These are phyloP conservation scores for Penicillium polonicum DNA, from an alignment of 2,329 filamentous ascomycete species.

Conservation along the genomic window DNA sequence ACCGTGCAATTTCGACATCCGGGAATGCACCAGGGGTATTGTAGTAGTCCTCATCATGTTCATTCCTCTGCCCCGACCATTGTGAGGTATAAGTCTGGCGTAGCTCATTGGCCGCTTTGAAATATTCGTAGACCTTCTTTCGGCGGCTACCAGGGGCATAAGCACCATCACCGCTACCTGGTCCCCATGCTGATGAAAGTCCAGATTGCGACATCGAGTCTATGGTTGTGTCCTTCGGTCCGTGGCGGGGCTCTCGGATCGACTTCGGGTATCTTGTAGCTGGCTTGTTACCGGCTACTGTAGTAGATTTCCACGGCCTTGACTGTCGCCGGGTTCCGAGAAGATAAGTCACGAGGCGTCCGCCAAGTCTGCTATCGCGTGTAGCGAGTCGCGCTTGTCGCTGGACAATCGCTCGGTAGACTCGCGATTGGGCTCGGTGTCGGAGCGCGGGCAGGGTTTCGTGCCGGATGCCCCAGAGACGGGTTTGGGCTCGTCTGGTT, in stretches of 20 bases:
- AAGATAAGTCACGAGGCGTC: conserved; percentile 28
- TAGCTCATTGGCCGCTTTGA: conserved; percentile 70
- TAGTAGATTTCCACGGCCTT: conserved; percentile 13
- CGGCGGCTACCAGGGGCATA: conserved; percentile 68
- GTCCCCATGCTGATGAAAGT: conserved; percentile 23
- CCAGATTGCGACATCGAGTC: conserved; percentile 28
- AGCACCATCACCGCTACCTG: conserved; percentile 27
- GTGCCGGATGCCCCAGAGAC: conserved; percentile 69
- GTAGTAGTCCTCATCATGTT: conserved; percentile 48
- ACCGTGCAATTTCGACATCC: conserved; percentile 74
- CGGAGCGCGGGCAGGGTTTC: conserved; percentile 71
- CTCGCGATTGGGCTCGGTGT: conserved; percentile 68
- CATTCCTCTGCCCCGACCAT: conserved; percentile 49
- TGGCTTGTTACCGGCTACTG: conserved; percentile 4
- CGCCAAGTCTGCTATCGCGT: conserved; percentile 41
- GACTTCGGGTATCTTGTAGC: conserved; percentile 14
- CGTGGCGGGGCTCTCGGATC: conserved; percentile 18
- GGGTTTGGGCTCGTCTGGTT: conserved; percentile 63
- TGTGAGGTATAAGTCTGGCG: conserved; percentile 64
- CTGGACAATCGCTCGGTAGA: conserved; percentile 71
- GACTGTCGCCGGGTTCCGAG: conserved; percentile 25
- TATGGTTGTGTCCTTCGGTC: conserved; percentile 17
- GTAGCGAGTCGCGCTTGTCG: conserved; percentile 57
- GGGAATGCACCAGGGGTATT: conserved; percentile 76
- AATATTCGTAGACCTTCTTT: conserved; percentile 71